Conservation (phyloP, 2,329 filamentous ascomycete species). For the Neurospora sp. region DNA sequence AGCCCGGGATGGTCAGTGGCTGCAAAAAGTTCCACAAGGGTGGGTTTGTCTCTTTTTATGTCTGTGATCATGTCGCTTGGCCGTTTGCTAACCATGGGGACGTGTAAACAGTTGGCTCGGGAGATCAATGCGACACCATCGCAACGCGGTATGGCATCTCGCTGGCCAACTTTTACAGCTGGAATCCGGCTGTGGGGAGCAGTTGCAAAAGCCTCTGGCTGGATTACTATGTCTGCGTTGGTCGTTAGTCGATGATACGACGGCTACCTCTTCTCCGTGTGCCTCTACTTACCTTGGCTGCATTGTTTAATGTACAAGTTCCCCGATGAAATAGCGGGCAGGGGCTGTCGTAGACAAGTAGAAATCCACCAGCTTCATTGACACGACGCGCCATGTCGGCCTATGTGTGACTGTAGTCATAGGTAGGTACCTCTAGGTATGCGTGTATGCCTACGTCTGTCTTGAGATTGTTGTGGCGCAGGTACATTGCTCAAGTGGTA, state of each 20-base stretch:
- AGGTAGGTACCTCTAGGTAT: too few species aligned
- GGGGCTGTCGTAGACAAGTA: neutral
- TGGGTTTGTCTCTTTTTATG: too few species aligned
- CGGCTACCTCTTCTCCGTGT: neutral
- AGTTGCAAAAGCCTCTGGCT: slow-evolving; percentile 6
- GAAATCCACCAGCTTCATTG: neutral
- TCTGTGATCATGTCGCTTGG: too few species aligned
- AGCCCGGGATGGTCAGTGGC: too few species aligned
- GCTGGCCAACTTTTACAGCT: too few species aligned
- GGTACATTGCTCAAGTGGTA: neutral
- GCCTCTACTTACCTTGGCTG: neutral
- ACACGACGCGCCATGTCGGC: neutral
- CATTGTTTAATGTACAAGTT: neutral
- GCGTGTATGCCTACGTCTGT: too few species aligned
- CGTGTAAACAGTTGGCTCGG: too few species aligned
- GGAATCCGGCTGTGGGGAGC: neutral
- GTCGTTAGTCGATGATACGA: neutral
- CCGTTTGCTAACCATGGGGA: too few species aligned
- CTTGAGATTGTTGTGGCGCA: neutral
- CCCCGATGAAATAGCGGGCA: neutral
- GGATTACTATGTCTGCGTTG: slow-evolving; percentile 10
- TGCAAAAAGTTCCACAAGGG: too few species aligned
- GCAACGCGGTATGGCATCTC: too few species aligned
- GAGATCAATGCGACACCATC: too few species aligned
- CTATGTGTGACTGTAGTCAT: too few species aligned